A percentile compares a stretch with the other conserved stretches of the same genome.
Evolutionary conservation across 345 rosid genomes (phyloP).

Genomic region (Eucalyptus paniculata): DNA sequence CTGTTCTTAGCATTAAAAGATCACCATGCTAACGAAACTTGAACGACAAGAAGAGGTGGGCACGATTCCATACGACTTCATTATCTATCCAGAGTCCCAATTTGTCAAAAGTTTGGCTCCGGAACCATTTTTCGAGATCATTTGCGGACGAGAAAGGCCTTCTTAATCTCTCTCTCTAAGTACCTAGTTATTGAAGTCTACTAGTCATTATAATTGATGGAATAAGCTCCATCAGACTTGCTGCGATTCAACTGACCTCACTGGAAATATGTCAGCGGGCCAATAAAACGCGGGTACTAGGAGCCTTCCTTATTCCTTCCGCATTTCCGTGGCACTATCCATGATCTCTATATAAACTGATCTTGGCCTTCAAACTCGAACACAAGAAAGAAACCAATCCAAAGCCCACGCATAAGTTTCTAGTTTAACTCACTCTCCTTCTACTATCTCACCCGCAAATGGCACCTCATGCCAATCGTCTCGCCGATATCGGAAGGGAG

Average conservation of each 20-base stretch:
- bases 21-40: background rate
- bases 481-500: background rate
- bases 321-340: background rate
- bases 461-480: background rate
- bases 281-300: background rate
- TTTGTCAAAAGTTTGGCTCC: background rate
- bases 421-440: background rate
- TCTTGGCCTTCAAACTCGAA: background rate
- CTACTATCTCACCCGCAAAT: background rate
- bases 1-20: background rate
- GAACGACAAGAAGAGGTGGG: background rate
- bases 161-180: background rate
- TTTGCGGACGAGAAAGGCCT: background rate
- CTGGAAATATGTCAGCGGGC: background rate
- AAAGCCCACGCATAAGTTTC: background rate
- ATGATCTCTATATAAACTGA: background rate
- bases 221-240: background rate
- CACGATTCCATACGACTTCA: background rate
- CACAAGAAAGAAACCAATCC: background rate
- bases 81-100: background rate
- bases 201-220: background rate
- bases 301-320: background rate
- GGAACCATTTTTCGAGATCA: background rate
- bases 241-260: background rate
- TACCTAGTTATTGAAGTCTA: background rate